A percentile compares a stretch with the other conserved stretches of the same genome.
Evolutionary conservation across 805 yeast species (phyloP).

Genomic region (Suhomyces xylopsoci): DNA sequence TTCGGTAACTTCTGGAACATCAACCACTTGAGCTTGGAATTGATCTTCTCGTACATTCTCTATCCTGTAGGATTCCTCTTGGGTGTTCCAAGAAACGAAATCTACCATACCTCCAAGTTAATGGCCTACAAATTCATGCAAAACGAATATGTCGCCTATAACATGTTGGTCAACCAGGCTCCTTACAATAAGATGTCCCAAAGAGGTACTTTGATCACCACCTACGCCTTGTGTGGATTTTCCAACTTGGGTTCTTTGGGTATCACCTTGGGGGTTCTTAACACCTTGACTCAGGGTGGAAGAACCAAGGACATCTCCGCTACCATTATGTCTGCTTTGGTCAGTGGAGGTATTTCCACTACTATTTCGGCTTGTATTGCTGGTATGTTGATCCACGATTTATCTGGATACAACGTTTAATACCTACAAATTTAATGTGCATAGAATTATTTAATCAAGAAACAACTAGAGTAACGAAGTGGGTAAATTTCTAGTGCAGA

Average conservation of each 20-base stretch:
- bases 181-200: constrained; percentile 46
- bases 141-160: constrained; percentile 58
- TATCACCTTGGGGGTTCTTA: constrained; percentile 58
- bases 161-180: constrained; percentile 36
- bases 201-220: constrained; percentile 54
- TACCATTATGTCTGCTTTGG: constrained; percentile 46
- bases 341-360: constrained; percentile 54
- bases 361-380: constrained; percentile 57
- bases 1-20: constrained; percentile 65
- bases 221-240: constrained; percentile 62
- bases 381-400: constrained; percentile 58
- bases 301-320: constrained; percentile 46
- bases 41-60: constrained; percentile 54
- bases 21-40: constrained; percentile 47
- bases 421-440: not conserved
- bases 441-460: no score
- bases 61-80: constrained; percentile 60
- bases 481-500: no score
- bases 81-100: constrained; percentile 53
- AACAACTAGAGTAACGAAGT: no score
- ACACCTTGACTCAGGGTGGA: constrained; percentile 51
- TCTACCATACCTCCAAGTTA: constrained; percentile 48
- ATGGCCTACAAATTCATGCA: constrained; percentile 58
- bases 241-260: constrained; percentile 62
- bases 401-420: constrained; percentile 17